phyloP scores from a whole-genome alignment of 108 stramenopile species.

The Skeletonema marinoi region DNA sequence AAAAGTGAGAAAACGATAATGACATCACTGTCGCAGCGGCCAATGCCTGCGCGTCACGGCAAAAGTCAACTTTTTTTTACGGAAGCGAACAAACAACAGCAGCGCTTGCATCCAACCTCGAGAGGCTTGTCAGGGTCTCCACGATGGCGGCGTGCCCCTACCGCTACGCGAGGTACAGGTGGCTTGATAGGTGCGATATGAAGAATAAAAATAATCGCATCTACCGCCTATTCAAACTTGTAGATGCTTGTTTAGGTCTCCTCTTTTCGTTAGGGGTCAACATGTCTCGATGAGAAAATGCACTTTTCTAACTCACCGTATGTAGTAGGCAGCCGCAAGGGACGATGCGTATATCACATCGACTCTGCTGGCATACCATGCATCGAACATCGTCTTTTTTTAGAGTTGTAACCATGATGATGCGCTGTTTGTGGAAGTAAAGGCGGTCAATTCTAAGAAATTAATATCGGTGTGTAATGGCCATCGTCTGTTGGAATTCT shows the following conservation, averaged over 20 bases:
- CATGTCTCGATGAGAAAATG: neutral
- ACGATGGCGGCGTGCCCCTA: neutral
- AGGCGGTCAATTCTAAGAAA: neutral
- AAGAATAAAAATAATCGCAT: neutral
- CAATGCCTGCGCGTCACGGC: neutral
- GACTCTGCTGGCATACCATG: constrained; percentile 13
- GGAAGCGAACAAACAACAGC: constrained; percentile 2
- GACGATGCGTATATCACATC: constrained; percentile 56
- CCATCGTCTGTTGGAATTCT: neutral
- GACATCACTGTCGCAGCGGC: neutral
- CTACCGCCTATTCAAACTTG: no score
- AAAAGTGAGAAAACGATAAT: neutral
- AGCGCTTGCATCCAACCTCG: neutral
- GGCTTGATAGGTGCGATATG: neutral
- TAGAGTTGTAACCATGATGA: neutral
- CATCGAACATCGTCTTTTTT: constrained; percentile 13
- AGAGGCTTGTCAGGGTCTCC: neutral
- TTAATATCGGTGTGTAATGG: neutral
- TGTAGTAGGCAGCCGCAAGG: constrained; percentile 71
- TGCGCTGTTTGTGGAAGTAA: neutral
- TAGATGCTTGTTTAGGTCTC: neutral
- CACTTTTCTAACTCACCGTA: constrained; percentile 58
- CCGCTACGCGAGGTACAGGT: neutral
- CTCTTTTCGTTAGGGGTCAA: neutral
- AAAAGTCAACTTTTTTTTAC: neutral